A percentile compares a stretch with the other conserved stretches of the same genome.
Conservation (phyloP, 2,329 filamentous ascomycete species). For the Coniochaeta hoffmannii region DNA sequence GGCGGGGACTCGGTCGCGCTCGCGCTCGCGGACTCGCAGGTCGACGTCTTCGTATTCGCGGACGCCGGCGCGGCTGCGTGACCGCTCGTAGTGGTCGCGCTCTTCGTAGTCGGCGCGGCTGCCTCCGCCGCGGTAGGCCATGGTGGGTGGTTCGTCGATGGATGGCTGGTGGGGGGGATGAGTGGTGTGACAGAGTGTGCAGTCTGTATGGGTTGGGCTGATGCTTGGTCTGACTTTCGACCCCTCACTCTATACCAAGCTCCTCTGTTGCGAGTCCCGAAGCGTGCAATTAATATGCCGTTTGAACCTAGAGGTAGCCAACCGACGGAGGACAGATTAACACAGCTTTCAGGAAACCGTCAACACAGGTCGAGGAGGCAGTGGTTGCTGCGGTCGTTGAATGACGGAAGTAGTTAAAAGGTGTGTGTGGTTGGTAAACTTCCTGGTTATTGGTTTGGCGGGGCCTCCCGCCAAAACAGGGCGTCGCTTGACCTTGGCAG, state of each 20-base stretch:
- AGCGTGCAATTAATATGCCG: too few species aligned
- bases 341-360: neutral
- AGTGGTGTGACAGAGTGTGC: neutral
- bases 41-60: slow-evolving; percentile 32
- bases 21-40: slow-evolving; percentile 28
- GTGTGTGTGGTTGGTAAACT: neutral
- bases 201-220: neutral
- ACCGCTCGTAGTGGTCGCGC: neutral
- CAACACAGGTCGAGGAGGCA: neutral
- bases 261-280: too few species aligned
- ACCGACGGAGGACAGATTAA: neutral
- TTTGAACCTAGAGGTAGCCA: too few species aligned
- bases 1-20: slow-evolving; percentile 37
- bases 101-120: slow-evolving; percentile 4
- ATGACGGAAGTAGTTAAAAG: neutral
- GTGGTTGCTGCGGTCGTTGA: neutral
- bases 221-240: neutral
- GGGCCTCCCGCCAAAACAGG: neutral
- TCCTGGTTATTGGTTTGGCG: neutral
- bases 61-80: slow-evolving; percentile 19
- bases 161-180: neutral
- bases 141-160: neutral
- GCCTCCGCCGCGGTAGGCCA: slow-evolving; percentile 8
- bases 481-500: slow-evolving; percentile 1
- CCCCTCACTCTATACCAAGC: too few species aligned